Percentiles rank a stretch among this genome's conserved stretches.
Evolutionary conservation across 371 early-diverging fungal species (phyloP).

Genomic region (Zychaea mexicana): DNA sequence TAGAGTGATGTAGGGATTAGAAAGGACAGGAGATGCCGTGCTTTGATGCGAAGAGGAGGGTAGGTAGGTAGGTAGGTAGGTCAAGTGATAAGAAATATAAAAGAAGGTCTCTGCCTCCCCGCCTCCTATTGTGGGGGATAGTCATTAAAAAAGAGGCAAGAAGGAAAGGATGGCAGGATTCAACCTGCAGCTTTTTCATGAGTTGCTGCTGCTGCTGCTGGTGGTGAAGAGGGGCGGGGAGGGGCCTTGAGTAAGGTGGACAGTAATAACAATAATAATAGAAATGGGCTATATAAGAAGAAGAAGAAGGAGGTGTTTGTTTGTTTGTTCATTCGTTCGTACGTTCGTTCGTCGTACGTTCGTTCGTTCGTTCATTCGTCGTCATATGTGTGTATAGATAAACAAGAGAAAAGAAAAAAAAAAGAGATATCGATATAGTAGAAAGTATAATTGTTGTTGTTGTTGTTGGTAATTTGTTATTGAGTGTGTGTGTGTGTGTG

Average conservation of each 20-base stretch:
- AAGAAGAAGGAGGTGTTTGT: no score
- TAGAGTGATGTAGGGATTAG: neutral
- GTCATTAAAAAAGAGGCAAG: neutral
- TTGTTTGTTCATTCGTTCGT: neutral
- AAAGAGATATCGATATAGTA: neutral
- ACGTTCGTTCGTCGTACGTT: neutral
- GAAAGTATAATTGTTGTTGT: neutral
- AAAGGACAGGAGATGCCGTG: neutral
- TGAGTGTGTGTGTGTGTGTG: neutral
- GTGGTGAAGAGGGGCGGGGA: no score
- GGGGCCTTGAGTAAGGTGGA: neutral
- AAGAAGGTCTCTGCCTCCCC: no score
- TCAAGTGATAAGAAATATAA: no score
- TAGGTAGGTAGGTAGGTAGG: neutral
- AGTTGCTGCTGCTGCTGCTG: no score
- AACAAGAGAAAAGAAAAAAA: neutral
- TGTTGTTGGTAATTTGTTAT: neutral
- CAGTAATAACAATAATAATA: neutral
- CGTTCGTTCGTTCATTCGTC: slow-evolving; percentile 9
- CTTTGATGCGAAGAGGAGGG: neutral
- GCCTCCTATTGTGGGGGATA: no score
- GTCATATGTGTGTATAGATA: slow-evolving; percentile 10
- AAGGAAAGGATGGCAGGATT: slow-evolving; percentile 2
- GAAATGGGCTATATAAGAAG: neutral
- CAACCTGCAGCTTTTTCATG: neutral